phyloP scores from a whole-genome alignment of 768 basidiomycete species.

The Cyclocybe cylindracea region DNA sequence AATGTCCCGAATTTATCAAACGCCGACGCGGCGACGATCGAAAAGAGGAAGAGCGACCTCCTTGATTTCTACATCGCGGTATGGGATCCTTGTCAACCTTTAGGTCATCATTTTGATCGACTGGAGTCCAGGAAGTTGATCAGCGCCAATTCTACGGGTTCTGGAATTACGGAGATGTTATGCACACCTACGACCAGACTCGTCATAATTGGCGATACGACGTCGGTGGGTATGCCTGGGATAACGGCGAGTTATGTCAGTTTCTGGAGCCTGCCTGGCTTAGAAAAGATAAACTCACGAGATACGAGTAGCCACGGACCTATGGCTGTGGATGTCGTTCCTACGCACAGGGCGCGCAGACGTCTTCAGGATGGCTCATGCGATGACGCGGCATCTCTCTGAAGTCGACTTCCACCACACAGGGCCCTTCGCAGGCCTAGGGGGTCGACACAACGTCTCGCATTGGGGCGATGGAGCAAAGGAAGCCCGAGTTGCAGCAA shows the following conservation, averaged over 20 bases:
- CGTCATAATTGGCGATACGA: constrained; percentile 41
- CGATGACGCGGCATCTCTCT: constrained; percentile 37
- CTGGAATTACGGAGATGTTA: constrained; percentile 40
- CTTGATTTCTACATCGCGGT: constrained; percentile 38
- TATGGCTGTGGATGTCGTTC: constrained; percentile 42
- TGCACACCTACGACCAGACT: constrained; percentile 42
- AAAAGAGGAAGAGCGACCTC: constrained; percentile 34
- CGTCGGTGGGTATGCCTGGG: constrained; percentile 38
- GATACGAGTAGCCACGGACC: constrained; percentile 27
- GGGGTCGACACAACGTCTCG: constrained; percentile 36
- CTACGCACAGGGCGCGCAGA: constrained; percentile 38
- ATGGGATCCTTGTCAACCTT: background rate
- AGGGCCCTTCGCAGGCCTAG: constrained; percentile 37
- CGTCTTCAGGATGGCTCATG: constrained; percentile 33
- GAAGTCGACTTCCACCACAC: constrained; percentile 40
- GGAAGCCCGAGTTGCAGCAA: constrained; percentile 35
- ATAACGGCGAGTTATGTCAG: constrained; percentile 36
- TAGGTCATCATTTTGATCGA: background rate
- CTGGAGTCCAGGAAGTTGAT: constrained; percentile 26
- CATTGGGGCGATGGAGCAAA: constrained; percentile 44
- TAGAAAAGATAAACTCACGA: background rate
- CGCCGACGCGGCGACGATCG: constrained; percentile 30
- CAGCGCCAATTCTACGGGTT: constrained; percentile 39
- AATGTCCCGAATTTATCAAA: constrained; percentile 33
- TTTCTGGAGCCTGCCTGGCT: background rate